Conservation (phyloP, 2,329 filamentous ascomycete species). For the Emmonsiellopsis sp. region DNA sequence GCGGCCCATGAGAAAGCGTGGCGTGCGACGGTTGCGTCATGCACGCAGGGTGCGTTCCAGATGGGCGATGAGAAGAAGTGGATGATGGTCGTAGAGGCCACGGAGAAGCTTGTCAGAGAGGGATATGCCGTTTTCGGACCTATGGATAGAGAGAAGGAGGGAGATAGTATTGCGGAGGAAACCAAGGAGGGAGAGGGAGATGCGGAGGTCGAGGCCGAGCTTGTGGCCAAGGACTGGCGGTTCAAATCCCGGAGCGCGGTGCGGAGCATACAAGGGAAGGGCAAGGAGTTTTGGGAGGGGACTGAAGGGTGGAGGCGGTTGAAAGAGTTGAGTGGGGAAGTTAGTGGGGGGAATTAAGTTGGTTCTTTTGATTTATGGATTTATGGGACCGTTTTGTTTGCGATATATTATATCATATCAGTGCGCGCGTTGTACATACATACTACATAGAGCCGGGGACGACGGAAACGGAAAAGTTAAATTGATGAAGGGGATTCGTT, state of each 20-base stretch:
- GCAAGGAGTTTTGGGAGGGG: constrained; percentile 73
- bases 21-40: constrained; percentile 53
- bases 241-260: constrained; percentile 81
- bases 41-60: constrained; percentile 34
- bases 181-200: constrained; percentile 26
- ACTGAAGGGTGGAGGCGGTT: constrained; percentile 35
- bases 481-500: too few relatives aligned
- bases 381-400: neutral
- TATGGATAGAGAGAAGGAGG: constrained; percentile 45
- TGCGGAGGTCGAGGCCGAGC: constrained; percentile 34
- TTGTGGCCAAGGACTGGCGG: constrained; percentile 72
- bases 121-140: constrained; percentile 71
- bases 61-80: constrained; percentile 56
- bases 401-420: too few relatives aligned
- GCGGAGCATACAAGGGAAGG: constrained; percentile 72
- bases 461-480: too few relatives aligned
- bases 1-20: constrained; percentile 84
- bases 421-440: too few relatives aligned
- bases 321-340: constrained; percentile 29
- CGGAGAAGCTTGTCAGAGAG: constrained; percentile 64
- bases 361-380: neutral
- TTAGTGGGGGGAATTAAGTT: constrained; percentile 17
- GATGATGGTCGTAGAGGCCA: constrained; percentile 64
- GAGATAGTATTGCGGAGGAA: constrained; percentile 31
- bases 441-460: too few relatives aligned